phyloP scores from a whole-genome alignment of 768 basidiomycete species.

The Suillus lakei region DNA sequence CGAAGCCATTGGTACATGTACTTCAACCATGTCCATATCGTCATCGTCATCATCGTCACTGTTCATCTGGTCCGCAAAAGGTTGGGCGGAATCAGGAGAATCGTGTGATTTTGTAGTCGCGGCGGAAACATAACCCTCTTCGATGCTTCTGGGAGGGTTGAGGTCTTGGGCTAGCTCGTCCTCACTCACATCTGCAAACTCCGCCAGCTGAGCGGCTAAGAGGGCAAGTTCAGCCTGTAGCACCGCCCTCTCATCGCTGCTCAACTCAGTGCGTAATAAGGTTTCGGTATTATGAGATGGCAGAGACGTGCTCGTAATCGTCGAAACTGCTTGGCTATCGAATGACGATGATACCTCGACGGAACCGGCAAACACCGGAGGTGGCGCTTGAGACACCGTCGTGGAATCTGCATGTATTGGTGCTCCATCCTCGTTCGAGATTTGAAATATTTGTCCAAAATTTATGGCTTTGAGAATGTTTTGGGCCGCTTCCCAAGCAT shows the following conservation, averaged over 20 bases:
- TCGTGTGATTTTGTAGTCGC: not conserved
- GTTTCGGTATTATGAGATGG: slow-evolving; percentile 12
- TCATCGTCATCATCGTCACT: slow-evolving; percentile 19
- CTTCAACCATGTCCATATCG: slow-evolving; percentile 35
- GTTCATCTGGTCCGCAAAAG: not conserved
- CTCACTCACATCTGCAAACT: slow-evolving; percentile 55
- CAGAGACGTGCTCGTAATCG: slow-evolving; percentile 3
- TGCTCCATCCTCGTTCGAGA: slow-evolving; percentile 33
- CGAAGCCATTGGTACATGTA: slow-evolving; percentile 21
- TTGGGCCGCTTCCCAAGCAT: slow-evolving; percentile 80
- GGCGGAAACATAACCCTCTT: not conserved
- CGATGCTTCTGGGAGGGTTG: slow-evolving; percentile 12
- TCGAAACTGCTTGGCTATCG: slow-evolving; percentile 11
- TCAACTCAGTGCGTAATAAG: slow-evolving; percentile 27
- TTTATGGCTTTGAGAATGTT: slow-evolving; percentile 80
- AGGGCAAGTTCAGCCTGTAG: slow-evolving; percentile 76
- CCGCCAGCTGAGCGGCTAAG: slow-evolving; percentile 72
- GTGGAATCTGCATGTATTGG: slow-evolving; percentile 6
- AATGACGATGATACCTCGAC: slow-evolving; percentile 4
- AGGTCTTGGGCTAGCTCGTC: slow-evolving; percentile 34
- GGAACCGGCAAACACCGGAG: not conserved
- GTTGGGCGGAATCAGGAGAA: not conserved
- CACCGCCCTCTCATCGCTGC: slow-evolving; percentile 60
- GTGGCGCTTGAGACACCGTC: slow-evolving; percentile 8
- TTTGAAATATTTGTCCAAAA: slow-evolving; percentile 58